Conservation (phyloP, 202 grass and related monocot species). For the Cymbopogon flexuosus region DNA sequence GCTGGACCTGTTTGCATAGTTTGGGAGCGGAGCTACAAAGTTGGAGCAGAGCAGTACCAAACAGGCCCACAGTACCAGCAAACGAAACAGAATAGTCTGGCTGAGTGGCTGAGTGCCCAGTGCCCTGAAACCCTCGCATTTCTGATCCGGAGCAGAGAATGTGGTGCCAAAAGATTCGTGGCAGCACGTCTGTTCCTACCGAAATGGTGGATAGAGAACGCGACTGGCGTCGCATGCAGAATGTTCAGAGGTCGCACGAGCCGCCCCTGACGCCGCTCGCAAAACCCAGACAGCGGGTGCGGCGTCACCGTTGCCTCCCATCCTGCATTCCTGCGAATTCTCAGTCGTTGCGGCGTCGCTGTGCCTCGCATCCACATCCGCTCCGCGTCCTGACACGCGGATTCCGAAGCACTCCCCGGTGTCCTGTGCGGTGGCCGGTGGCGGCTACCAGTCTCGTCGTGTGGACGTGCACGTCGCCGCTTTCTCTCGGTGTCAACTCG, state of each 20-base stretch:
- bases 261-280: neutral
- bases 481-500: neutral
- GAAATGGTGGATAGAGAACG: neutral
- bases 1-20: too few species aligned
- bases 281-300: neutral
- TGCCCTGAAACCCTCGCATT: too few species aligned
- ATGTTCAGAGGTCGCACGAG: neutral
- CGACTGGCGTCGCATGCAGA: neutral
- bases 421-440: neutral
- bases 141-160: too few species aligned
- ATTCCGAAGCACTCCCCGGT: neutral
- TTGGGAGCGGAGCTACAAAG: too few species aligned
- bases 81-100: too few species aligned
- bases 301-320: neutral
- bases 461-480: neutral
- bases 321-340: neutral
- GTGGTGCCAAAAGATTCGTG: neutral
- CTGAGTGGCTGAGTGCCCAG: too few species aligned
- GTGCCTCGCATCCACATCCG: neutral
- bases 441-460: neutral
- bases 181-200: neutral
- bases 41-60: too few species aligned
- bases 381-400: neutral
- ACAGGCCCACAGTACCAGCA: constrained; percentile 23
- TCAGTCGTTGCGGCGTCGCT: neutral